phyloP scores from a whole-genome alignment of 2,329 filamentous ascomycete species.

The Leptoxyphium fumago region DNA sequence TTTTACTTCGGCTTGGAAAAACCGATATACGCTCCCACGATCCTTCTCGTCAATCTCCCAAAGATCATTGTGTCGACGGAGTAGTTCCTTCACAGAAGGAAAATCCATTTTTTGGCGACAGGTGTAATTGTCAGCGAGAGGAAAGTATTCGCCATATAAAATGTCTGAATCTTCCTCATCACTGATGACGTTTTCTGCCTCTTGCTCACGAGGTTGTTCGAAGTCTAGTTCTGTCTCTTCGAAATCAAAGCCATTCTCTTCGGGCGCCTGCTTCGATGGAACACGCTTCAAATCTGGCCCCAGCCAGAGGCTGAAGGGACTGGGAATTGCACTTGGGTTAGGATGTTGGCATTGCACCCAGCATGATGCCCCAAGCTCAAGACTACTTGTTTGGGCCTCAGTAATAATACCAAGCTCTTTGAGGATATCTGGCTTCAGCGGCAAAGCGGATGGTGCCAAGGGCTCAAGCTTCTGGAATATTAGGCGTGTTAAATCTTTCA shows the following conservation, averaged over 20 bases:
- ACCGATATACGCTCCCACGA: conserved; percentile 52
- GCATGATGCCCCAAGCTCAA: conserved; percentile 34
- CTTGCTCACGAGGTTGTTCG: conserved; percentile 45
- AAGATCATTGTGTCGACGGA: conserved; percentile 36
- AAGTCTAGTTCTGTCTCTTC: conserved; percentile 48
- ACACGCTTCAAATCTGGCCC: conserved; percentile 35
- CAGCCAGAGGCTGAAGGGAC: conserved; percentile 41
- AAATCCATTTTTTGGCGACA: conserved; percentile 11
- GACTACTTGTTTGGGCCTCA: conserved; percentile 45
- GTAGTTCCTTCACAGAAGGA: conserved; percentile 16
- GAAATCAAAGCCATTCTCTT: conserved; percentile 38
- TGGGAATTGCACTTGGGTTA: conserved; percentile 10
- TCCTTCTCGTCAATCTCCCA: conserved; percentile 41
- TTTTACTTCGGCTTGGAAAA: conserved; percentile 44
- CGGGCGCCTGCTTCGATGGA: conserved; percentile 27
- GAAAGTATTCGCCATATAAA: conserved; percentile 18
- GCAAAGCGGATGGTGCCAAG: conserved; percentile 24
- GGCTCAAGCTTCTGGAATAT: conserved; percentile 30
- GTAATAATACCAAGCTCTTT: conserved; percentile 43
- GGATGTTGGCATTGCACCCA: conserved; percentile 18
- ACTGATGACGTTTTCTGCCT: conserved; percentile 39
- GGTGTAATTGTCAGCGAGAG: conserved; percentile 26
- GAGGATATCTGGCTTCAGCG: conserved; percentile 43
- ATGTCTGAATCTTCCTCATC: conserved; percentile 25
- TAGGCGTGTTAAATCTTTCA: conserved; percentile 29